phyloP scores from a whole-genome alignment of 78 protist species.

The Bodo saltans region DNA sequence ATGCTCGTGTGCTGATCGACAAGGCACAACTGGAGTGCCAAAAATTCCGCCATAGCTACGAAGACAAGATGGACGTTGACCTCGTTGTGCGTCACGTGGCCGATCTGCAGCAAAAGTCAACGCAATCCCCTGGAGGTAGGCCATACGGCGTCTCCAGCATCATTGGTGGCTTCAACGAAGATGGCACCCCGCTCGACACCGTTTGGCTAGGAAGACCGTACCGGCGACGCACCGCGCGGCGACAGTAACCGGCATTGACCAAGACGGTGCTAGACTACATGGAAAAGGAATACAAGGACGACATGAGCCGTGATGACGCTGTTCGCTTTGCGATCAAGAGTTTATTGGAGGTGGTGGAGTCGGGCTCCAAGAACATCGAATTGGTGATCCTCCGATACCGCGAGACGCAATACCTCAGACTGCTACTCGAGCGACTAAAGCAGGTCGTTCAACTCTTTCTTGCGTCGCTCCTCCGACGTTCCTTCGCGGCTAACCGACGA shows the following conservation, averaged over 20 bases:
- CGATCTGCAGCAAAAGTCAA: slow-evolving; percentile 88
- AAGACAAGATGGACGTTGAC: slow-evolving; percentile 86
- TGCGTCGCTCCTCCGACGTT: too few relatives aligned
- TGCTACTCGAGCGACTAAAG: too few relatives aligned
- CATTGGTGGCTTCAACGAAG: slow-evolving; percentile 89
- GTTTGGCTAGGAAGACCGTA: too few relatives aligned
- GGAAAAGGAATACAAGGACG: slow-evolving; percentile 79
- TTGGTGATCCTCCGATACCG: too few relatives aligned
- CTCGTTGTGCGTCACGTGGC: slow-evolving; percentile 89
- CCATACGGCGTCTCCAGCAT: slow-evolving; percentile 97
- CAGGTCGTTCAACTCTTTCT: too few relatives aligned
- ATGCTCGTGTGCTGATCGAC: slow-evolving; percentile 90
- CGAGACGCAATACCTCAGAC: too few relatives aligned
- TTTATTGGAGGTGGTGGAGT: slow-evolving; percentile 96
- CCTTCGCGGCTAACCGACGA: too few relatives aligned
- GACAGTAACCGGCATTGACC: too few relatives aligned
- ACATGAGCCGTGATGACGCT: slow-evolving; percentile 64
- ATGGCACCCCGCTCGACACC: slow-evolving; percentile 81
- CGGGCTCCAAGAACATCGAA: slow-evolving; percentile 64
- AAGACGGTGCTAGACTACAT: slow-evolving; percentile 90
- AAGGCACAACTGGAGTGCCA: slow-evolving; percentile 93
- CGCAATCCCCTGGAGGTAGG: slow-evolving; percentile 96
- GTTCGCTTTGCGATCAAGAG: slow-evolving; percentile 87
- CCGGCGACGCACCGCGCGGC: too few relatives aligned
- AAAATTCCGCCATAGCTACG: slow-evolving; percentile 86